Percentiles rank a stretch among this genome's conserved stretches.
phyloP scores from a whole-genome alignment of 2,329 filamentous ascomycete genomes.

The Venturiaceae sp. region DNA sequence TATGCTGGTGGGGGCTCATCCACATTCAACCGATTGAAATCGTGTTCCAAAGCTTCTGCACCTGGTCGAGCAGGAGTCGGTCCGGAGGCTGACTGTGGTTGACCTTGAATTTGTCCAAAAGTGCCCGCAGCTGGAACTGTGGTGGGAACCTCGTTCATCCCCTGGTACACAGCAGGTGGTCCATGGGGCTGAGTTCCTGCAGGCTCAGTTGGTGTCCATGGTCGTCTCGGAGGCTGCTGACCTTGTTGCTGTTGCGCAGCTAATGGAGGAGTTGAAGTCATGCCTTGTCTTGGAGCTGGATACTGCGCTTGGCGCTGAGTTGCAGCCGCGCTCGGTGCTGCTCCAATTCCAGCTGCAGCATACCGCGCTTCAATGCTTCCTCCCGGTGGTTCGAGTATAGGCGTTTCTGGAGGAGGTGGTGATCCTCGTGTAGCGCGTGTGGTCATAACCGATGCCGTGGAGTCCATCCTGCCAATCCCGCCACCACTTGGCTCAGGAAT shows the following conservation, averaged over 20 bases:
- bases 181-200: conserved; percentile 82
- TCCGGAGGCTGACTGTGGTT: not conserved
- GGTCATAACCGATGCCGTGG: conserved; percentile 87
- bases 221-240: conserved; percentile 44
- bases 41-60: conserved; percentile 69
- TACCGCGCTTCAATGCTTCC: conserved; percentile 87
- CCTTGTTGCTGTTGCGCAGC: conserved; percentile 23
- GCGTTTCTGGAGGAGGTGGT: conserved; percentile 89
- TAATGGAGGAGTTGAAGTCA: conserved; percentile 31
- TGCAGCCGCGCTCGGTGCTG: conserved; percentile 60
- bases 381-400: conserved; percentile 63
- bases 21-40: conserved; percentile 73
- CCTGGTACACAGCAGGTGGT: conserved; percentile 86
- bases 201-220: conserved; percentile 92
- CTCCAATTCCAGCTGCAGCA: conserved; percentile 83
- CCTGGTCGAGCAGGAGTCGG: conserved; percentile 14
- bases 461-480: conserved; percentile 55
- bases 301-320: conserved; percentile 76
- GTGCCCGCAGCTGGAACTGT: conserved; percentile 20
- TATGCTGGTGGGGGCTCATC: conserved; percentile 93
- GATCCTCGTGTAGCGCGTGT: conserved; percentile 87
- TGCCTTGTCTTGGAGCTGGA: conserved; percentile 28
- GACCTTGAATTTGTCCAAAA: not conserved
- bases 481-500: conserved; percentile 36
- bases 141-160: conserved; percentile 56